Conservation (phyloP, 176 grass and related monocot genomes). For the Oryza nivara region DNA sequence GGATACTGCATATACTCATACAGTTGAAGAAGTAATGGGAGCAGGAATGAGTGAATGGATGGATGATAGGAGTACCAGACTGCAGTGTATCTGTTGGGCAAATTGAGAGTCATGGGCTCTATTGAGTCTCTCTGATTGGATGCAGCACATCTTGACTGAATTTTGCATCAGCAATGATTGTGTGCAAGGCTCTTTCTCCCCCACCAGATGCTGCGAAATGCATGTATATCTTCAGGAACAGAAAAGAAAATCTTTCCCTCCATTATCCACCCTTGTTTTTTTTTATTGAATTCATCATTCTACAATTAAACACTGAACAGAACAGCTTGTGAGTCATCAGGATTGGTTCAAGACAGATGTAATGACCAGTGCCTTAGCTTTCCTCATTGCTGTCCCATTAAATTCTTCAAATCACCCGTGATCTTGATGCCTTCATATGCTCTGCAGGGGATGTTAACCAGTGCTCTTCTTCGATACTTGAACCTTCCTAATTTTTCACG, state of each 20-base stretch:
- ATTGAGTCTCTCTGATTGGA: not conserved
- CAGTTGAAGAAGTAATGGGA: not conserved
- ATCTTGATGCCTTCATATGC: not conserved
- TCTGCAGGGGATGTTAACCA: not conserved
- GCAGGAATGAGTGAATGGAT: not conserved
- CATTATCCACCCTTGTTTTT: not conserved
- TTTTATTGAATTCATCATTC: not conserved
- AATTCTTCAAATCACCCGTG: not conserved
- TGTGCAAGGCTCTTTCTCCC: not conserved
- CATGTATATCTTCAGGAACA: not conserved
- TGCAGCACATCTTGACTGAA: not conserved
- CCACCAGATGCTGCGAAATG: not conserved
- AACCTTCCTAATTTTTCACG: not conserved
- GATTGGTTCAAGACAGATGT: not conserved
- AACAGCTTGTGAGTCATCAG: not conserved
- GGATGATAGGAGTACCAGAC: not conserved
- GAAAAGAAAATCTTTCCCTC: not conserved
- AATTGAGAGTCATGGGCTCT: slow-evolving; percentile 14
- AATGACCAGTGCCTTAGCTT: not conserved
- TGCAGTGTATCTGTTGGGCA: not conserved
- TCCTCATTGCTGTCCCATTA: not conserved
- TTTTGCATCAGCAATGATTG: slow-evolving; percentile 8
- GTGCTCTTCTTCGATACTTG: not conserved
- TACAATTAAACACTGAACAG: not conserved
- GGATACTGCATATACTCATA: not conserved